Conservation (phyloP, 2,329 filamentous ascomycete genomes). For the Diaporthe citriasiana region DNA sequence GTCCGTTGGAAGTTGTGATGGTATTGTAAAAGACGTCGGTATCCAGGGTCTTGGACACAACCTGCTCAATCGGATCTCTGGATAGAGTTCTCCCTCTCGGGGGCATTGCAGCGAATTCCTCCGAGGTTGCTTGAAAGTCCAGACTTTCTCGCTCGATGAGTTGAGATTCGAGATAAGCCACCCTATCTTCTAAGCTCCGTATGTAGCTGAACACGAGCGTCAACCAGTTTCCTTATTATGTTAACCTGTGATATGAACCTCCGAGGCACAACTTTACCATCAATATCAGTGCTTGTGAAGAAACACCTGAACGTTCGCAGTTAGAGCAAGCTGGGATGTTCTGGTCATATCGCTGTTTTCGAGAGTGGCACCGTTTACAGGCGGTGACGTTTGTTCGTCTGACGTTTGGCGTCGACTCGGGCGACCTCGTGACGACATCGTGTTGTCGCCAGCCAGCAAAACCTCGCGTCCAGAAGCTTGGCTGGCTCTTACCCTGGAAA, state of each 20-base stretch:
- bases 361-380: conserved; percentile 41
- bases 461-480: background rate
- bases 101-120: background rate
- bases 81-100: background rate
- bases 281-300: conserved; percentile 39
- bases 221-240: background rate
- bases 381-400: conserved; percentile 44
- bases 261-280: background rate
- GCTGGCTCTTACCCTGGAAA: background rate
- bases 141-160: background rate
- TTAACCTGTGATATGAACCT: background rate
- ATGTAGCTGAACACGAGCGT: conserved; percentile 13
- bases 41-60: background rate
- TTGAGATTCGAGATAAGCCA: background rate
- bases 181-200: background rate
- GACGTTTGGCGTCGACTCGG: conserved; percentile 34
- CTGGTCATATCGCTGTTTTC: conserved; percentile 44
- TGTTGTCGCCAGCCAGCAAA: background rate
- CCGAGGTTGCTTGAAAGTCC: background rate
- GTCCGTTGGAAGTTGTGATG: conserved; percentile 7
- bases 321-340: conserved; percentile 42
- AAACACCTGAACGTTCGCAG: conserved; percentile 39
- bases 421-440: background rate
- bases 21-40: conserved; percentile 12
- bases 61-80: conserved; percentile 6